Conservation (phyloP, 2,329 filamentous ascomycete genomes). For the Scedosporium apiospermum region DNA sequence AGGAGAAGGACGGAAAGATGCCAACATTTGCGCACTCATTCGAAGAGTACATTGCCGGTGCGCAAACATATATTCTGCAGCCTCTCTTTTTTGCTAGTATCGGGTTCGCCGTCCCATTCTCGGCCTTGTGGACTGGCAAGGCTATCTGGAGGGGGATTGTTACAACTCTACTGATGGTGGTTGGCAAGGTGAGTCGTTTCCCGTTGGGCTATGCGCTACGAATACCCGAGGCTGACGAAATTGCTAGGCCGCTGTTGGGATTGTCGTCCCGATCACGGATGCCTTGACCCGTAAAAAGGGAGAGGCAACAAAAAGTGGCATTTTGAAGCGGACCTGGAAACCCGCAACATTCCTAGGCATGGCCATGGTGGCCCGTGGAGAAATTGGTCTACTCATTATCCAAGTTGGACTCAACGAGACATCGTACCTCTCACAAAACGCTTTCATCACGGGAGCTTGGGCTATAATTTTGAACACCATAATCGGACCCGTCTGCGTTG, state of each 20-base stretch:
- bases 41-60: conserved; percentile 23
- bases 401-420: conserved; percentile 16
- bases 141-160: conserved; percentile 48
- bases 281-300: conserved; percentile 19
- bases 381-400: conserved; percentile 50
- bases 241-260: conserved; percentile 11
- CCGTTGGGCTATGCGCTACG: no score
- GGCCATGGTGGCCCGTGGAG: conserved; percentile 51
- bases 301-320: not conserved
- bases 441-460: conserved; percentile 45
- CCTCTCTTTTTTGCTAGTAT: conserved; percentile 51
- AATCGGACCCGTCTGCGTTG: conserved; percentile 42
- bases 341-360: conserved; percentile 44
- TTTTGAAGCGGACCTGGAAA: conserved; percentile 25
- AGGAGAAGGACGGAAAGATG: conserved; percentile 19
- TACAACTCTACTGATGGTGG: conserved; percentile 44
- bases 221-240: not conserved
- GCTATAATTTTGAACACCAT: conserved; percentile 47
- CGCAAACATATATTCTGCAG: conserved; percentile 35
- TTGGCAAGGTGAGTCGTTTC: conserved; percentile 24
- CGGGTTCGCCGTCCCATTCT: conserved; percentile 52
- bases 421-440: conserved; percentile 42
- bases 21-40: conserved; percentile 28
- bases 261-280: conserved; percentile 13
- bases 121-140: conserved; percentile 38